Percentiles rank a stretch among this genome's conserved stretches.
Evolutionary conservation across 2,329 filamentous ascomycete genomes (phyloP).

Genomic region (Zymoseptoria ardabiliae): DNA sequence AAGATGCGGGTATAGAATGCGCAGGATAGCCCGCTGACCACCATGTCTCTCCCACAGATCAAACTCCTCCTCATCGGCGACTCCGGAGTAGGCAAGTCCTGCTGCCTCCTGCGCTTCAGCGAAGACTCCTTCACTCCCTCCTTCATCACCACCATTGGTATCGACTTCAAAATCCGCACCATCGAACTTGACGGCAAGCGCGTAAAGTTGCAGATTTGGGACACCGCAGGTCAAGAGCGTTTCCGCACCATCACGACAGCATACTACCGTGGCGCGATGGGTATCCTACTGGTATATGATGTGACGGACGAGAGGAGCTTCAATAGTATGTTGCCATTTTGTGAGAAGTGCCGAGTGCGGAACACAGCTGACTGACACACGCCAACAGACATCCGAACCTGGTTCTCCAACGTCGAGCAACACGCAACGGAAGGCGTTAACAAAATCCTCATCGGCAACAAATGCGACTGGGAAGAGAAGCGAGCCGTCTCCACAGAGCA

Average conservation of each 20-base stretch:
- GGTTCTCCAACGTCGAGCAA: conserved; percentile 98
- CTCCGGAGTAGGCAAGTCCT: conserved; percentile 94
- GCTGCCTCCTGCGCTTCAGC: conserved; percentile 91
- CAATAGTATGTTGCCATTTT: conserved; percentile 60
- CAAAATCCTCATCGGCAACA: conserved; percentile 99
- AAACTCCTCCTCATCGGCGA: conserved; percentile 95
- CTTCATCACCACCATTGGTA: conserved; percentile 98
- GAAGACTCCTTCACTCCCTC: conserved; percentile 96
- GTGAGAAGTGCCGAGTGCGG: background rate
- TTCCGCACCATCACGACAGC: conserved; percentile 98
- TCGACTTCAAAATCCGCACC: conserved; percentile 99
- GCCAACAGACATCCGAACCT: conserved; percentile 83
- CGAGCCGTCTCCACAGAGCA: conserved; percentile 87
- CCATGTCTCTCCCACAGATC: conserved; percentile 53
- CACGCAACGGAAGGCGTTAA: conserved; percentile 98
- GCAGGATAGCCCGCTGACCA: conserved; percentile 4
- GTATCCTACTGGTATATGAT: conserved; percentile 94
- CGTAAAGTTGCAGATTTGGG: conserved; percentile 99
- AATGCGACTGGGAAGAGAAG: conserved; percentile 99
- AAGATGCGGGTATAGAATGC: background rate
- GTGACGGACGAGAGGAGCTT: conserved; percentile 95
- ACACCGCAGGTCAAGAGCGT: conserved; percentile 94
- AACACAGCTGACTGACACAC: background rate
- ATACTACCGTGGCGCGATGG: conserved; percentile 98
- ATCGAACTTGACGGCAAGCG: conserved; percentile 98